phyloP scores from a whole-genome alignment of 495 filamentous ascomycete genomes.

The Annulohypoxylon stygium region DNA sequence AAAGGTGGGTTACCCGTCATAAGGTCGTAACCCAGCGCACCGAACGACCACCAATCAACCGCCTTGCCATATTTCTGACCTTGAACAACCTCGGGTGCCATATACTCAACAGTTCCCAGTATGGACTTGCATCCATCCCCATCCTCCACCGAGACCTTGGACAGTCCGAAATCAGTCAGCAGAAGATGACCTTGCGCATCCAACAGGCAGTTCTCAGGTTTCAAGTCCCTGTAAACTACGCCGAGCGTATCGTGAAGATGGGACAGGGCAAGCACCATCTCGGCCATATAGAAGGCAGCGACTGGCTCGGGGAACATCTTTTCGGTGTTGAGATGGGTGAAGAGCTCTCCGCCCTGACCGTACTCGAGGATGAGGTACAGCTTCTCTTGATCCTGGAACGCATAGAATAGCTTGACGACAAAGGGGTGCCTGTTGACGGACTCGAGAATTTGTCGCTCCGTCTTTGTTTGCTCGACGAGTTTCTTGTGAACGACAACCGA shows the following conservation, averaged over 20 bases:
- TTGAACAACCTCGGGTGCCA: constrained; percentile 94
- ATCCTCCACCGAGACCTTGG: constrained; percentile 89
- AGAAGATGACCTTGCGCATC: constrained; percentile 92
- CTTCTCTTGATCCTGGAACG: constrained; percentile 98
- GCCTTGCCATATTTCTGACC: constrained; percentile 89
- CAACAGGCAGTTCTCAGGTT: constrained; percentile 97
- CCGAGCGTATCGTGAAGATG: constrained; percentile 92
- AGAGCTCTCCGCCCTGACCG: constrained; percentile 96
- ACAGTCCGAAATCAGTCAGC: constrained; percentile 95
- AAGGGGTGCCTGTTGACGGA: constrained; percentile 96
- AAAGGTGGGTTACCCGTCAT: constrained; percentile 93
- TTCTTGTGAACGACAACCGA: constrained; percentile 92
- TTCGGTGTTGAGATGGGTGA: constrained; percentile 88
- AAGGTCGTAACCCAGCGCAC: constrained; percentile 90
- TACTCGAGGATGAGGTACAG: constrained; percentile 98
- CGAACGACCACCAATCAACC: constrained; percentile 99
- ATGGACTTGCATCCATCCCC: constrained; percentile 85
- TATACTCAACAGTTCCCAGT: constrained; percentile 96
- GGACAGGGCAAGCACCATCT: constrained; percentile 93
- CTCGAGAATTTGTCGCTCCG: constrained; percentile 92
- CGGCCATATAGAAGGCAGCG: constrained; percentile 97
- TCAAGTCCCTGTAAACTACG: constrained; percentile 95
- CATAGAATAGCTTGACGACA: constrained; percentile 97
- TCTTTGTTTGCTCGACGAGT: constrained; percentile 95
- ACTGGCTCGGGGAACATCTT: constrained; percentile 91